phyloP scores from a whole-genome alignment of 2,329 filamentous ascomycete species.

The Aspergillus sp. region DNA sequence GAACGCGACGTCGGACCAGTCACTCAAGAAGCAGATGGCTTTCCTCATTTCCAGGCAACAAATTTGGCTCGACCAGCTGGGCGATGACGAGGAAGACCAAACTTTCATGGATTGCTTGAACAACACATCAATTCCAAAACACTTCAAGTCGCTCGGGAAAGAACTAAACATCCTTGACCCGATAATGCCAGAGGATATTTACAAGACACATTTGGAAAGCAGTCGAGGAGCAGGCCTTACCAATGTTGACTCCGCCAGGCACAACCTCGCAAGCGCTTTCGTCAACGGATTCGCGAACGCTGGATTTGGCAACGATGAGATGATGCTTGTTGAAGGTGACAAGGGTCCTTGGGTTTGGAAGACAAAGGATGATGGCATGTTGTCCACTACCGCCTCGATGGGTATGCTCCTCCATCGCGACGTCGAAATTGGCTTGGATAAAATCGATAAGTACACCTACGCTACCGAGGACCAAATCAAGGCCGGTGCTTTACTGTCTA shows the following conservation, averaged over 20 bases:
- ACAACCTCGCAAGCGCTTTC: conserved; percentile 93
- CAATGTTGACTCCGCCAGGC: conserved; percentile 90
- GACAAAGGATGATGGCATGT: conserved; percentile 97
- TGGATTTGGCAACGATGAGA: conserved; percentile 92
- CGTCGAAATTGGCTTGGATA: conserved; percentile 85
- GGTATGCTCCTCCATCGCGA: conserved; percentile 94
- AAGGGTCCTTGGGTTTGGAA: conserved; percentile 98
- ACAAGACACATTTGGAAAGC: conserved; percentile 98
- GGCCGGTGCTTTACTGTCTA: conserved; percentile 87
- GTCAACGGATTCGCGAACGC: conserved; percentile 98
- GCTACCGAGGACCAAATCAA: conserved; percentile 79
- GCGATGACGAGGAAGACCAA: conserved; percentile 65
- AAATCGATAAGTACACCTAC: conserved; percentile 93
- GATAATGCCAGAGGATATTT: conserved; percentile 96
- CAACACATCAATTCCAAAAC: conserved; percentile 82
- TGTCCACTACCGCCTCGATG: conserved; percentile 91
- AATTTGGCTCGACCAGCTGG: conserved; percentile 70
- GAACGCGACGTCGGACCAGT: conserved; percentile 73
- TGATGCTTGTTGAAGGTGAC: conserved; percentile 89
- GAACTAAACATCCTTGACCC: conserved; percentile 96
- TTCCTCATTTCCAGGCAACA: conserved; percentile 91
- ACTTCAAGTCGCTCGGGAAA: conserved; percentile 92
- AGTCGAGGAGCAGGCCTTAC: conserved; percentile 89
- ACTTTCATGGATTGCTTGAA: conserved; percentile 80
- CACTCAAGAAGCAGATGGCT: conserved; percentile 87